Conservation (phyloP, 768 basidiomycete species). For the Tylopilus intermedius region DNA sequence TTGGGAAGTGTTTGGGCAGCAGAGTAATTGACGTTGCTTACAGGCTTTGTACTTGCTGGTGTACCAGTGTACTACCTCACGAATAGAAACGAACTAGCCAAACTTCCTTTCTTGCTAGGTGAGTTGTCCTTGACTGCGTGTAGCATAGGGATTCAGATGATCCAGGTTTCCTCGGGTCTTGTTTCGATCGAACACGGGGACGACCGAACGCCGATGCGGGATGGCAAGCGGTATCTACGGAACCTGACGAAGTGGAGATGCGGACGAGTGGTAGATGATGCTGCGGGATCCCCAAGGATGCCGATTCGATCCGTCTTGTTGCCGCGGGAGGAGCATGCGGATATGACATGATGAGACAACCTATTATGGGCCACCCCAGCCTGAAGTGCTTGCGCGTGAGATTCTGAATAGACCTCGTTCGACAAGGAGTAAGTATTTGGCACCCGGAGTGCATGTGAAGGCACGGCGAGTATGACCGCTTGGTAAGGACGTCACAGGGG, state of each 20-base stretch:
- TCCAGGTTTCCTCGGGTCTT: conserved; percentile 39
- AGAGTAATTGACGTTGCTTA: background rate
- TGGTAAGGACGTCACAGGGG: too few species aligned
- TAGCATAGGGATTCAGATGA: background rate
- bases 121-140: conserved; percentile 20
- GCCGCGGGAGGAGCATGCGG: background rate
- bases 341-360: background rate
- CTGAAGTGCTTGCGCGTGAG: conserved; percentile 2
- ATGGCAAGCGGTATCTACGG: conserved; percentile 75
- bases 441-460: too few species aligned
- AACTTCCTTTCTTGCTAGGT: conserved; percentile 32
- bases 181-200: conserved; percentile 46
- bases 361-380: too few species aligned
- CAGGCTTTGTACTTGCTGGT: conserved; percentile 75
- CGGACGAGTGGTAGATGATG: conserved; percentile 14
- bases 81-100: conserved; percentile 43
- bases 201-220: conserved; percentile 53
- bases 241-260: conserved; percentile 62
- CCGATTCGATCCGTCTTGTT: background rate
- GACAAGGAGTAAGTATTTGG: too few species aligned
- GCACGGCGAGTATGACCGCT: too few species aligned
- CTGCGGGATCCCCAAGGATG: background rate
- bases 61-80: conserved; percentile 83
- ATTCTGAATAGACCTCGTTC: background rate
- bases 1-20: background rate